Evolutionary conservation across 1,284 basidiomycete species (phyloP).

Genomic region (Heterobasidion irregulare): DNA sequence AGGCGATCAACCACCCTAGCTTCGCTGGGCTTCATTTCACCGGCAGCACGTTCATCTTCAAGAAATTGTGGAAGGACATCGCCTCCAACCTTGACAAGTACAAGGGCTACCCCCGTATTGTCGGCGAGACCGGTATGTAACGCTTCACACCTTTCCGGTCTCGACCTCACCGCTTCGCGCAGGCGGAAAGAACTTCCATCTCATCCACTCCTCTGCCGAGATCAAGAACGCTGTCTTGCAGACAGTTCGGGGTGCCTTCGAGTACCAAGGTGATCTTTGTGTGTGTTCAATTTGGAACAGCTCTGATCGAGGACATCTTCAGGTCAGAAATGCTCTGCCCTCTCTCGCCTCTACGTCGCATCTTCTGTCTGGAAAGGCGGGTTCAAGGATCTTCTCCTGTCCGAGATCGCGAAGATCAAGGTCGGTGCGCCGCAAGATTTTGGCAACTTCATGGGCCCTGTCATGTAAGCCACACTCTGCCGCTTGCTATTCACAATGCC

Average conservation of each 20-base stretch:
- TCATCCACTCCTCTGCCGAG: constrained; percentile 86
- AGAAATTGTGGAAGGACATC: constrained; percentile 95
- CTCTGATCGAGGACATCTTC: not conserved
- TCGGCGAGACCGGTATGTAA: constrained; percentile 74
- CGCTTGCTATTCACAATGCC: not conserved
- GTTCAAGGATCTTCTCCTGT: constrained; percentile 77
- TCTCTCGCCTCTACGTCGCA: constrained; percentile 89
- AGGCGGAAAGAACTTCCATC: constrained; percentile 97
- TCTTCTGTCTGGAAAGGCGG: constrained; percentile 80
- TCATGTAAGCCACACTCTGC: constrained; percentile 57
- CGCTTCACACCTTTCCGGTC: not conserved
- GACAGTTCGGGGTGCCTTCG: constrained; percentile 85
- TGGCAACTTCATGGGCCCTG: constrained; percentile 90
- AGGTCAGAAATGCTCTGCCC: constrained; percentile 96
- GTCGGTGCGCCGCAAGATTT: constrained; percentile 79
- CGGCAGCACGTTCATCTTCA: constrained; percentile 92
- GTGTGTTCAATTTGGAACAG: not conserved
- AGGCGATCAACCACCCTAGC: constrained; percentile 70
- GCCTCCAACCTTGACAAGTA: constrained; percentile 83
- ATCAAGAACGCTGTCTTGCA: constrained; percentile 85
- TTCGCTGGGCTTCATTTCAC: constrained; percentile 97
- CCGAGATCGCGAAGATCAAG: constrained; percentile 77
- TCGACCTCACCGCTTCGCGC: not conserved
- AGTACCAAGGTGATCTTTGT: constrained; percentile 75
- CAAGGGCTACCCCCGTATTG: constrained; percentile 87